Evolutionary conservation across 176 grass and related monocot genomes (phyloP).

Genomic region (Oryza meyeriana): DNA sequence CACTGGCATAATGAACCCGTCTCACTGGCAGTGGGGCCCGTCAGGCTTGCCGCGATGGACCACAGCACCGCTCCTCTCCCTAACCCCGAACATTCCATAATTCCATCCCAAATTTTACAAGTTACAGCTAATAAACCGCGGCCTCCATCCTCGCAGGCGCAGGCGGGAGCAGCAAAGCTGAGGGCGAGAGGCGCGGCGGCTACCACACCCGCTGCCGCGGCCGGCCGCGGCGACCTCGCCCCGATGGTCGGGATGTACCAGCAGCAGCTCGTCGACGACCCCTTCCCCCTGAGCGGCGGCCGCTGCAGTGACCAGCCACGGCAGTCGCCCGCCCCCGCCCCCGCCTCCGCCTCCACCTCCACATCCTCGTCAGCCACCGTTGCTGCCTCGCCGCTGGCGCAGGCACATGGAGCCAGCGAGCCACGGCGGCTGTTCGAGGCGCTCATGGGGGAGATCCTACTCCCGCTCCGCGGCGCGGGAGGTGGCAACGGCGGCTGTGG

Average conservation of each 20-base stretch:
- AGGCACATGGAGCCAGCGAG: slow-evolving; percentile 19
- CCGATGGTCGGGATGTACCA: slow-evolving; percentile 53
- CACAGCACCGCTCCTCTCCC: slow-evolving; percentile 30
- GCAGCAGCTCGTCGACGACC: slow-evolving; percentile 56
- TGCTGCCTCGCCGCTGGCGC: slow-evolving; percentile 19
- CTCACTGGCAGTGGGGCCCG: neutral
- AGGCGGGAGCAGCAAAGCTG: slow-evolving; percentile 37
- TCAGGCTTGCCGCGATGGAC: slow-evolving; percentile 7
- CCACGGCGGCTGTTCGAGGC: slow-evolving; percentile 34
- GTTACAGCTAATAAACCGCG: slow-evolving; percentile 30
- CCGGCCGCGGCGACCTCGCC: slow-evolving; percentile 26
- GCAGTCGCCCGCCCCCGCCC: slow-evolving; percentile 6
- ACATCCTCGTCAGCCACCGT: neutral
- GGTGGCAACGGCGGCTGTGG: neutral
- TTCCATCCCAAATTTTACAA: slow-evolving; percentile 28
- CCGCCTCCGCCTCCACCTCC: slow-evolving; percentile 25
- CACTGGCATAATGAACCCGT: neutral
- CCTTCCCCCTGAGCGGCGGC: slow-evolving; percentile 31
- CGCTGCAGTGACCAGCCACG: slow-evolving; percentile 42
- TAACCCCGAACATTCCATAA: slow-evolving; percentile 48
- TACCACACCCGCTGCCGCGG: slow-evolving; percentile 7
- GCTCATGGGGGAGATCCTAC: slow-evolving; percentile 34
- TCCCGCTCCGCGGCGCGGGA: neutral
- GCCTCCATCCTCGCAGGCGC: slow-evolving; percentile 20
- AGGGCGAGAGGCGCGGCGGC: slow-evolving; percentile 33